Evolutionary conservation across 768 basidiomycete species (phyloP).

Genomic region (Naganishia randhawae): DNA sequence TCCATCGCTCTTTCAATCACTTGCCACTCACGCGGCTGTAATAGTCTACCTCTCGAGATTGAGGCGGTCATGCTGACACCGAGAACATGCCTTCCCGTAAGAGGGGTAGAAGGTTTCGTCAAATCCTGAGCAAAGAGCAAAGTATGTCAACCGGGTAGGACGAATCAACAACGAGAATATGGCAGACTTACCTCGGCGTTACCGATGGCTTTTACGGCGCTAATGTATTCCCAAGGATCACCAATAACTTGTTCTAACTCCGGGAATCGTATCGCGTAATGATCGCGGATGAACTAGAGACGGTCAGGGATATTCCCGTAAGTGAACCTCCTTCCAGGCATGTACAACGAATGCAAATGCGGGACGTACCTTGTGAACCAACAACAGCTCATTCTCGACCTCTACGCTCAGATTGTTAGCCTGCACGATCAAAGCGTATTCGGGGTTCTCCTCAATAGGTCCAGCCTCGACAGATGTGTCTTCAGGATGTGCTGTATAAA

Average conservation of each 20-base stretch:
- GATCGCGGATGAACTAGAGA: constrained; percentile 90
- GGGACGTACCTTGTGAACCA: constrained; percentile 86
- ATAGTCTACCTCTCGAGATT: constrained; percentile 72
- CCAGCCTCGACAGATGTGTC: constrained; percentile 73
- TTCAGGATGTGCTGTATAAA: constrained; percentile 63
- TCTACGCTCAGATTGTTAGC: constrained; percentile 98
- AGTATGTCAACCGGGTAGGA: not conserved
- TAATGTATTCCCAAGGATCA: constrained; percentile 87
- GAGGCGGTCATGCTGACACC: constrained; percentile 87
- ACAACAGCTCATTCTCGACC: constrained; percentile 92
- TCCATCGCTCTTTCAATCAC: constrained; percentile 82
- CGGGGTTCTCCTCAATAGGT: constrained; percentile 72
- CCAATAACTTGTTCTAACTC: constrained; percentile 92
- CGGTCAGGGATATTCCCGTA: not conserved
- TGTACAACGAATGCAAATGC: not conserved
- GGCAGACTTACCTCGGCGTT: constrained; percentile 58
- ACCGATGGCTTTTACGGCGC: constrained; percentile 78
- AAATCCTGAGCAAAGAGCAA: constrained; percentile 56
- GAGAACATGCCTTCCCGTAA: constrained; percentile 90
- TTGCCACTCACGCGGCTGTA: constrained; percentile 68
- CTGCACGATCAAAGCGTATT: constrained; percentile 92
- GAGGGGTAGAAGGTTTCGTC: constrained; percentile 75
- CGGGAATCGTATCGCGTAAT: constrained; percentile 90
- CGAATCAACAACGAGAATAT: constrained; percentile 9
- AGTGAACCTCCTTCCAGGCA: not conserved